Evolutionary conservation across 73 alveolate genomes (phyloP).

Genomic region (Paraurostyla sp.): DNA sequence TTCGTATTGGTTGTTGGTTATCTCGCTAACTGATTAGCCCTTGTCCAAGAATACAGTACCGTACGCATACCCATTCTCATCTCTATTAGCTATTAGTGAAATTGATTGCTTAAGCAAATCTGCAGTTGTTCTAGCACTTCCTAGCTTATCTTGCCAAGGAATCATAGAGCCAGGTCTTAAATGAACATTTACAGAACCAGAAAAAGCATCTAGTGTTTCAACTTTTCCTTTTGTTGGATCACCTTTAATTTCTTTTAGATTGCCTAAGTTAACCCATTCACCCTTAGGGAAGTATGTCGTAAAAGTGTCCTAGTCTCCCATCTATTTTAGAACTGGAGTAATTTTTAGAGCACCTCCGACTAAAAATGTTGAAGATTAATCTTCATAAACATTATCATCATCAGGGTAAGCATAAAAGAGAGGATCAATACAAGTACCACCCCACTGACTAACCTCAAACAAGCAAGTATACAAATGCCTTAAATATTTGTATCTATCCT

Average conservation of each 20-base stretch:
- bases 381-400: slow-evolving; percentile 66
- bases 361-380: slow-evolving; percentile 59
- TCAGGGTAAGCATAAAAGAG: slow-evolving; percentile 89
- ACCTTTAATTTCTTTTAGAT: slow-evolving; percentile 3
- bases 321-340: slow-evolving; percentile 58
- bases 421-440: slow-evolving; percentile 91
- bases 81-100: slow-evolving; percentile 74
- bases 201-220: slow-evolving; percentile 10
- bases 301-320: neutral
- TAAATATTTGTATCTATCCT: slow-evolving; percentile 77
- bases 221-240: neutral
- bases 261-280: slow-evolving; percentile 47
- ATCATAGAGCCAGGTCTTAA: slow-evolving; percentile 78
- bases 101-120: slow-evolving; percentile 75
- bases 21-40: neutral
- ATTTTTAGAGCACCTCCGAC: slow-evolving; percentile 67
- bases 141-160: slow-evolving; percentile 62
- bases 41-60: slow-evolving; percentile 78
- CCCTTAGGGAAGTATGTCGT: slow-evolving; percentile 74
- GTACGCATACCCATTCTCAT: slow-evolving; percentile 70
- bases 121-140: slow-evolving; percentile 61
- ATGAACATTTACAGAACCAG: slow-evolving; percentile 70
- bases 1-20: no score
- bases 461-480: slow-evolving; percentile 84
- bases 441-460: slow-evolving; percentile 77